Evolutionary conservation across 1,284 basidiomycete species (phyloP).

Genomic region (Cutaneotrichosporon dermatis): DNA sequence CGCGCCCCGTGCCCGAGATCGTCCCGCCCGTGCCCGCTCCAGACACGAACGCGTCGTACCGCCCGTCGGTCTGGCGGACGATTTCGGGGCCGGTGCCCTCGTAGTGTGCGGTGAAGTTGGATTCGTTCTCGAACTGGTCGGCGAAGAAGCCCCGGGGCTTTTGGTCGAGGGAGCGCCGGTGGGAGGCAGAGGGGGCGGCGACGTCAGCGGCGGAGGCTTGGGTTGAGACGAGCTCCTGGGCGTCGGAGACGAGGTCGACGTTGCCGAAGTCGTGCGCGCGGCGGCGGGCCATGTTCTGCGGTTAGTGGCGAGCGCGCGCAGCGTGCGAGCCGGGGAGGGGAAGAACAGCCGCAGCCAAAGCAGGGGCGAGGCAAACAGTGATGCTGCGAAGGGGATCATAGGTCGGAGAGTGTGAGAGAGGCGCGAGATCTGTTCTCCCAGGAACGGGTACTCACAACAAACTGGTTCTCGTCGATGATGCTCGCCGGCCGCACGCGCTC

Average conservation of each 20-base stretch:
- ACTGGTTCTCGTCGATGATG: slow-evolving; percentile 91
- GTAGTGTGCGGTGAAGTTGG: slow-evolving; percentile 87
- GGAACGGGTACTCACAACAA: slow-evolving; percentile 49
- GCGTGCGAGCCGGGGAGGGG: no score
- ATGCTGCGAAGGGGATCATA: no score
- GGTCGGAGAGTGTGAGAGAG: no score
- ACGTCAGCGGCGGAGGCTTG: slow-evolving; percentile 54
- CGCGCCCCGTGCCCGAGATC: slow-evolving; percentile 77
- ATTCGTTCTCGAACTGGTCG: slow-evolving; percentile 92
- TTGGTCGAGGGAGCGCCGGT: slow-evolving; percentile 20
- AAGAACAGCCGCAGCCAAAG: no score
- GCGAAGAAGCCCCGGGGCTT: slow-evolving; percentile 61
- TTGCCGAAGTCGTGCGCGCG: slow-evolving; percentile 69
- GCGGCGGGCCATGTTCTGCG: slow-evolving; percentile 73
- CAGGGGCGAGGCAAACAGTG: no score
- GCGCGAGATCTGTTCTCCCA: neutral
- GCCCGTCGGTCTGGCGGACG: slow-evolving; percentile 83
- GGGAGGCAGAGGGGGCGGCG: slow-evolving; percentile 27
- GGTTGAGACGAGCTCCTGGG: slow-evolving; percentile 53
- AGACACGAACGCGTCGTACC: slow-evolving; percentile 81
- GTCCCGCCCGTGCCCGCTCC: slow-evolving; percentile 97
- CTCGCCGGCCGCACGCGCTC: slow-evolving; percentile 77
- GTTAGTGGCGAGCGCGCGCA: neutral
- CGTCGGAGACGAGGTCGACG: slow-evolving; percentile 41
- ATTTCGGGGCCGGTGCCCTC: slow-evolving; percentile 92